A percentile compares a stretch with the other conserved stretches of the same genome.
These are phyloP conservation scores for Lasiosphaeriaceae sp. DNA, from an alignment of 495 filamentous ascomycete species.

Conservation along the genomic window DNA sequence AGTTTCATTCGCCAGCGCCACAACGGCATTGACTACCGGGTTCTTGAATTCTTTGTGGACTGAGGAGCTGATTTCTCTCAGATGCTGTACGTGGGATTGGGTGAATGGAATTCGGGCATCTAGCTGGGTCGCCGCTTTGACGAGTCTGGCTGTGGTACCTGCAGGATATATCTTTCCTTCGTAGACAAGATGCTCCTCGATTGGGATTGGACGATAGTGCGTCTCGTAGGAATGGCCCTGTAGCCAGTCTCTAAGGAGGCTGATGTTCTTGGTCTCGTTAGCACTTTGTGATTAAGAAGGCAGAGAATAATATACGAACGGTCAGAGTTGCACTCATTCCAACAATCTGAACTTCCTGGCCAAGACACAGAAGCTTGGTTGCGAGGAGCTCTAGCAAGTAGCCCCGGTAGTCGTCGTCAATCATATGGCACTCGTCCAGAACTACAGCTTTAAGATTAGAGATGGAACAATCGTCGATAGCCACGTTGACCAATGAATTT, in stretches of 20 bases:
- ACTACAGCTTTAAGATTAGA: constrained; percentile 64
- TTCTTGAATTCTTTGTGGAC: constrained; percentile 58
- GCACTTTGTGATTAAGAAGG: background rate
- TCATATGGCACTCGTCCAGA: constrained; percentile 79
- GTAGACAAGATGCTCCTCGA: constrained; percentile 74
- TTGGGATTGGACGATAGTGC: constrained; percentile 67
- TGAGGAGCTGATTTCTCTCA: constrained; percentile 52
- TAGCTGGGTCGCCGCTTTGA: constrained; percentile 57
- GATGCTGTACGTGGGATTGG: constrained; percentile 22
- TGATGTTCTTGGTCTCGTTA: constrained; percentile 56
- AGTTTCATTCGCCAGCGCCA: constrained; percentile 65
- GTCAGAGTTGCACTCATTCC: constrained; percentile 82
- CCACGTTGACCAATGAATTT: constrained; percentile 71
- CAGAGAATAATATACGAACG: constrained; percentile 35
- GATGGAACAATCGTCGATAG: constrained; percentile 69
- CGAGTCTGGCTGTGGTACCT: constrained; percentile 57
- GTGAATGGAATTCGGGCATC: constrained; percentile 33
- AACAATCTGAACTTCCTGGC: constrained; percentile 67
- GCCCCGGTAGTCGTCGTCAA: constrained; percentile 74
- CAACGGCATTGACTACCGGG: constrained; percentile 62
- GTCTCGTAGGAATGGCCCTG: constrained; percentile 69
- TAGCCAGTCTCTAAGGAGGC: constrained; percentile 67
- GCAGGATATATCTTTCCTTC: constrained; percentile 67
- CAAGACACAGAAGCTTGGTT: constrained; percentile 69
- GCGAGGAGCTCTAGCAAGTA: constrained; percentile 78